These are phyloP conservation scores for Exophiala sideris DNA, from an alignment of 2,329 filamentous ascomycete genomes.

Conservation along the genomic window DNA sequence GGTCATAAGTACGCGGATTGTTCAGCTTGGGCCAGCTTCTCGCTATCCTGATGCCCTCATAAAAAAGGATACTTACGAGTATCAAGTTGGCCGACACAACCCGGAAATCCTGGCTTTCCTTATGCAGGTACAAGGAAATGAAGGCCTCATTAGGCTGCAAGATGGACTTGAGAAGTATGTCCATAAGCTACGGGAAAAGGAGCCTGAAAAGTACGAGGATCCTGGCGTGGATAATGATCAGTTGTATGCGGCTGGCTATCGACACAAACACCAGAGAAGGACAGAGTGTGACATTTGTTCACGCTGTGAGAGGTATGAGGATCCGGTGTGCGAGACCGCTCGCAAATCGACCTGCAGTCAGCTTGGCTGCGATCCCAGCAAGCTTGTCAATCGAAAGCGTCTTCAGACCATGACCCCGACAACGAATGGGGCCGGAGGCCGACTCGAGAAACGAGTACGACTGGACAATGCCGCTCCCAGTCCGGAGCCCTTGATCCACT, in stretches of 20 bases:
- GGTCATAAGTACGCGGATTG: neutral
- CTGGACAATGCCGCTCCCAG: neutral
- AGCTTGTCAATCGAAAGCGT: conserved; percentile 17
- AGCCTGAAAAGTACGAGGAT: conserved; percentile 16
- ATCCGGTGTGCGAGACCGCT: conserved; percentile 25
- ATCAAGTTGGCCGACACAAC: conserved; percentile 23
- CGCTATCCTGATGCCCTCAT: conserved; percentile 26
- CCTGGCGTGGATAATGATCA: conserved; percentile 31
- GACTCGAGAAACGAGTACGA: neutral
- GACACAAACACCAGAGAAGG: conserved; percentile 32
- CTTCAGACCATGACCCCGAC: conserved; percentile 5
- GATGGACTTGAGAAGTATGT: conserved; percentile 1
- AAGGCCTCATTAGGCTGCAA: neutral
- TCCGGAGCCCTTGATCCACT: conserved; percentile 25
- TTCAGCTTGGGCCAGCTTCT: conserved; percentile 29
- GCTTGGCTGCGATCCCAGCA: conserved; percentile 21
- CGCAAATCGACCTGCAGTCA: conserved; percentile 12
- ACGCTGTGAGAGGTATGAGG: neutral
- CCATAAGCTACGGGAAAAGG: neutral
- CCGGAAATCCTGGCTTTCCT: conserved; percentile 25
- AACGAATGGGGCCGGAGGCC: neutral
- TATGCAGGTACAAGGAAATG: conserved; percentile 13
- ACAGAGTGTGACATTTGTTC: conserved; percentile 7
- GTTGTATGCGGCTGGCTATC: conserved; percentile 31
- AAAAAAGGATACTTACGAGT: conserved; percentile 19